phyloP scores from a whole-genome alignment of 1,284 basidiomycete genomes.

The Cerioporus squamosus region DNA sequence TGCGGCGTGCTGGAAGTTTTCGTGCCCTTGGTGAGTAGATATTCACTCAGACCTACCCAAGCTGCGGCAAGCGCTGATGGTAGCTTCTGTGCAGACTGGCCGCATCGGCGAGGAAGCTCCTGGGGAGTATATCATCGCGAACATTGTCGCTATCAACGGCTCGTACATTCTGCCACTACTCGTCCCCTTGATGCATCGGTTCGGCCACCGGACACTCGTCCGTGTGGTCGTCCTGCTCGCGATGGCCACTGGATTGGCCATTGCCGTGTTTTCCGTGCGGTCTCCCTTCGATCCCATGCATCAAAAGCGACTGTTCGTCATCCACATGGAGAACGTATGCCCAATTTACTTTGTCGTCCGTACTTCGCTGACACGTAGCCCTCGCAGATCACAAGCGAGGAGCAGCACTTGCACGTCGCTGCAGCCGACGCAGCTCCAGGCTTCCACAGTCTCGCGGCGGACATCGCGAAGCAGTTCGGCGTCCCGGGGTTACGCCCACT shows the following conservation, averaged over 20 bases:
- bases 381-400: slow-evolving; percentile 68
- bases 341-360: neutral
- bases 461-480: slow-evolving; percentile 68
- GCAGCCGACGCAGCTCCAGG: slow-evolving; percentile 85
- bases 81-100: slow-evolving; percentile 56
- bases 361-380: neutral
- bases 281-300: slow-evolving; percentile 84
- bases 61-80: neutral
- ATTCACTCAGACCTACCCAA: neutral
- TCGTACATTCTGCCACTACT: slow-evolving; percentile 68
- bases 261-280: slow-evolving; percentile 66
- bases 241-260: slow-evolving; percentile 52
- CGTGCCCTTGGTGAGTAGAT: slow-evolving; percentile 84
- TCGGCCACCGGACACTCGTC: slow-evolving; percentile 53
- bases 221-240: slow-evolving; percentile 53
- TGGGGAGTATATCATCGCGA: slow-evolving; percentile 89
- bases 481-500: slow-evolving; percentile 45
- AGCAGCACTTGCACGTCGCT: slow-evolving; percentile 83
- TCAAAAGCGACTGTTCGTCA: slow-evolving; percentile 86
- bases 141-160: slow-evolving; percentile 66
- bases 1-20: slow-evolving; percentile 85
- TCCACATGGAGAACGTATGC: slow-evolving; percentile 88
- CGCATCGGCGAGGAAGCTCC: slow-evolving; percentile 80
- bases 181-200: slow-evolving; percentile 79
- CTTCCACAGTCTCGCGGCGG: slow-evolving; percentile 63